Conservation (phyloP, 2,329 filamentous ascomycete species). For the Stachybotrys chartarum region DNA sequence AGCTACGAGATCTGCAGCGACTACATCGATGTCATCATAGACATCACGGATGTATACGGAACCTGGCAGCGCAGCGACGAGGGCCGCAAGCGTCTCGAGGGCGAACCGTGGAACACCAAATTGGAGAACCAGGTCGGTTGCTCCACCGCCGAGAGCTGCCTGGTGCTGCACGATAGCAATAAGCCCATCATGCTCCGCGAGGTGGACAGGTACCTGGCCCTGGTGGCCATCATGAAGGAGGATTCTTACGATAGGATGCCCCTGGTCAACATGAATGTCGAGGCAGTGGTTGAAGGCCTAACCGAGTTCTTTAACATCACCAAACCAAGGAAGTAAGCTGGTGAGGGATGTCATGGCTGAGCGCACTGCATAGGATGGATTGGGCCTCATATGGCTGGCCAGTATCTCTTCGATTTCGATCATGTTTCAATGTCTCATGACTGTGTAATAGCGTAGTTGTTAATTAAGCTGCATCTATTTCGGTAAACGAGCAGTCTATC, state of each 20-base stretch:
- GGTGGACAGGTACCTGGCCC: slow-evolving; percentile 67
- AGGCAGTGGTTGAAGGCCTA: slow-evolving; percentile 71
- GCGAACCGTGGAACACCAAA: slow-evolving; percentile 51
- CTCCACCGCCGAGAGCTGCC: slow-evolving; percentile 58
- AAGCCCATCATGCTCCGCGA: slow-evolving; percentile 62
- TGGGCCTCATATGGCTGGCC: too few relatives aligned
- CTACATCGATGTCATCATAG: slow-evolving; percentile 97
- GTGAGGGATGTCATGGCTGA: not conserved
- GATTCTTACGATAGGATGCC: slow-evolving; percentile 79
- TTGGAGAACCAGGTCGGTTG: slow-evolving; percentile 61
- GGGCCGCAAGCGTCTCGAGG: slow-evolving; percentile 50
- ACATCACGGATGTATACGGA: slow-evolving; percentile 92
- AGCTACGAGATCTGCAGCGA: slow-evolving; percentile 98
- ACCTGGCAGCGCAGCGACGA: slow-evolving; percentile 55
- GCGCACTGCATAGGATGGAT: too few relatives aligned
- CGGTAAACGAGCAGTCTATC: not conserved
- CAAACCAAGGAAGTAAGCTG: slow-evolving; percentile 39
- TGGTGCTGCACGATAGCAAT: slow-evolving; percentile 57
- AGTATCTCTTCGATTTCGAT: not conserved
- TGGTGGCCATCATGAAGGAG: slow-evolving; percentile 83
- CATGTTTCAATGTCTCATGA: not conserved
- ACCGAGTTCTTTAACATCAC: slow-evolving; percentile 73
- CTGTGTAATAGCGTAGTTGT: not conserved
- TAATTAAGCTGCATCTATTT: not conserved
- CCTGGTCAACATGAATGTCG: slow-evolving; percentile 80